Evolutionary conservation across 129 eudicot genomes (phyloP).

Genomic region (Kitagawia praeruptora): DNA sequence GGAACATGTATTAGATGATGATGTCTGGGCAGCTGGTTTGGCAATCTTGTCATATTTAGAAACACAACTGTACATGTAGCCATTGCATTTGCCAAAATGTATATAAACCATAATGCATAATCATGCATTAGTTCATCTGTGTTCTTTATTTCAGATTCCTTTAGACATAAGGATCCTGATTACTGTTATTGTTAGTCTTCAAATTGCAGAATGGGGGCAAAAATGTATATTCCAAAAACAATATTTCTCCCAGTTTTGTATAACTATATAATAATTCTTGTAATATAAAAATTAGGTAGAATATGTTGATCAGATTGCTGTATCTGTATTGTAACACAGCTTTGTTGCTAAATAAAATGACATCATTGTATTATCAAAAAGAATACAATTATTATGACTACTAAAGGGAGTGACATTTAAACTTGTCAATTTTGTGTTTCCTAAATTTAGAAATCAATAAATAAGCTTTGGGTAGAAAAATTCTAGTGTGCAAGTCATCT

Average conservation of each 20-base stretch:
- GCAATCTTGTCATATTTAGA: slow-evolving; percentile 58
- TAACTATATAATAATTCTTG: neutral
- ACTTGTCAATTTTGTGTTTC: neutral
- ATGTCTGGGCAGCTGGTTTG: slow-evolving; percentile 89
- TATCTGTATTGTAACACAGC: neutral
- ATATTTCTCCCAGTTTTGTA: neutral
- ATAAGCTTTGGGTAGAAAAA: too few relatives aligned
- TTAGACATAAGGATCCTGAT: slow-evolving; percentile 4
- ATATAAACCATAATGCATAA: slow-evolving; percentile 4
- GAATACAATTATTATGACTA: too few relatives aligned
- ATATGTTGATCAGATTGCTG: neutral
- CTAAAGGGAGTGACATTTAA: neutral
- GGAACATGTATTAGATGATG: slow-evolving; percentile 81
- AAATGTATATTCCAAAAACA: neutral
- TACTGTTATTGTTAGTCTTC: neutral
- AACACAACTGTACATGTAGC: slow-evolving; percentile 30
- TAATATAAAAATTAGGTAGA: neutral
- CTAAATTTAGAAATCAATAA: too few relatives aligned
- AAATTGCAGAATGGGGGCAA: neutral
- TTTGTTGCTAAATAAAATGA: neutral
- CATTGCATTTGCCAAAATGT: slow-evolving; percentile 9
- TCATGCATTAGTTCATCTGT: slow-evolving; percentile 1
- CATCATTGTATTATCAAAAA: neutral
- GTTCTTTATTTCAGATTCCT: neutral
- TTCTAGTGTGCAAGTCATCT: too few relatives aligned